phyloP scores from a whole-genome alignment of 2,329 filamentous ascomycete species.

The Colletotrichum abscissum region DNA sequence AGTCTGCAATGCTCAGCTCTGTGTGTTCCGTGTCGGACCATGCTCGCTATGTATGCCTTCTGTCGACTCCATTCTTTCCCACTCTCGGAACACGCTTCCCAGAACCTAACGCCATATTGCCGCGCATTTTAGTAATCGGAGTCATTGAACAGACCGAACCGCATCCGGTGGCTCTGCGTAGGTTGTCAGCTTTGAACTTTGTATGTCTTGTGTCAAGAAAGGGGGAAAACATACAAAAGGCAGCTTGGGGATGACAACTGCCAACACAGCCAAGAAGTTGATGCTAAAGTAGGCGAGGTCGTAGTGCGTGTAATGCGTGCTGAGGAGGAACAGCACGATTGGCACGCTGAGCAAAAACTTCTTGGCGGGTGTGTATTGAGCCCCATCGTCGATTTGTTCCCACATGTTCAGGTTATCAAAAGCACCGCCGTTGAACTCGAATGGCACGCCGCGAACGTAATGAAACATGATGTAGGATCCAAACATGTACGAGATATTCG shows the following conservation, averaged over 20 bases:
- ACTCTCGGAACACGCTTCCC: slow-evolving; percentile 25
- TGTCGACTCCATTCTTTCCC: slow-evolving; percentile 32
- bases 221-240: slow-evolving; percentile 78
- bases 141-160: slow-evolving; percentile 78
- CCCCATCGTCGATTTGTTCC: slow-evolving; percentile 99
- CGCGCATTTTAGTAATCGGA: slow-evolving; percentile 65
- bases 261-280: slow-evolving; percentile 93
- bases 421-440: slow-evolving; percentile 98
- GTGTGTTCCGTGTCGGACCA: slow-evolving; percentile 22
- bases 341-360: slow-evolving; percentile 97
- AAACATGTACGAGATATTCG: slow-evolving; percentile 99
- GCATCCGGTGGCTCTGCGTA: slow-evolving; percentile 78
- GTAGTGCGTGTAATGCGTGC: slow-evolving; percentile 99
- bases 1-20: slow-evolving; percentile 15
- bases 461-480: slow-evolving; percentile 99
- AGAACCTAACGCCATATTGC: slow-evolving; percentile 27
- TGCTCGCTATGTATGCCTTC: slow-evolving; percentile 36
- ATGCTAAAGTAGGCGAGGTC: slow-evolving; percentile 97
- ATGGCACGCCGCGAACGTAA: slow-evolving; percentile 96
- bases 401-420: slow-evolving; percentile 99
- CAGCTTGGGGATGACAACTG: slow-evolving; percentile 94
- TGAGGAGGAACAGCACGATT: slow-evolving; percentile 92
- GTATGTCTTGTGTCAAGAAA: not conserved
- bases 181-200: slow-evolving; percentile 41
- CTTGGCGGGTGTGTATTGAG: slow-evolving; percentile 98